Evolutionary conservation across 1,284 basidiomycete species (phyloP).

Genomic region (Neolentinus lepideus): DNA sequence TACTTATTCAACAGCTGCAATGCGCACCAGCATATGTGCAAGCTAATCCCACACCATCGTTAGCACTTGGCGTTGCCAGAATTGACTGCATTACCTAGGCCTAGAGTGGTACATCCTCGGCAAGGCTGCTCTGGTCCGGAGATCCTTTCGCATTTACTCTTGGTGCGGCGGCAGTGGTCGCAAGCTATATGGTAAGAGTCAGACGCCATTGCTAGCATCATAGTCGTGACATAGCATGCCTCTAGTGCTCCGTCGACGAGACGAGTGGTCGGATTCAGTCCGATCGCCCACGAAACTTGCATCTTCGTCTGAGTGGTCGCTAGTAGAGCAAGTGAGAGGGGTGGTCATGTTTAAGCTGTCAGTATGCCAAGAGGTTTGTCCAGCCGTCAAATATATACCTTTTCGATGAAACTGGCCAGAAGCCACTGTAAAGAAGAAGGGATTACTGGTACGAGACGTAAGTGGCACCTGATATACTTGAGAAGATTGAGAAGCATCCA

Average conservation of each 20-base stretch:
- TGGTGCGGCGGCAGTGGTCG: slow-evolving; percentile 76
- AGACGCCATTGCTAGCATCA: too few species aligned
- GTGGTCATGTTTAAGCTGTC: background rate
- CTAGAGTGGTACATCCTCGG: background rate
- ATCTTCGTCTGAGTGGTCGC: background rate
- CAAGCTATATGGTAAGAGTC: slow-evolving; percentile 53
- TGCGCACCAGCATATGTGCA: background rate
- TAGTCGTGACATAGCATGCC: background rate
- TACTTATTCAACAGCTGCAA: background rate
- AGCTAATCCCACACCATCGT: background rate
- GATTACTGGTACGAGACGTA: background rate
- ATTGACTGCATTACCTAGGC: background rate
- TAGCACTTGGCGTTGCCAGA: background rate
- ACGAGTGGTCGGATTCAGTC: background rate
- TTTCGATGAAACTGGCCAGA: background rate
- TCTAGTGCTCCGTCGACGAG: background rate
- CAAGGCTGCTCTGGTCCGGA: background rate
- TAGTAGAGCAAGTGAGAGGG: background rate
- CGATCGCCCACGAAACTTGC: background rate
- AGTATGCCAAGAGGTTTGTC: background rate
- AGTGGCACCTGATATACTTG: background rate
- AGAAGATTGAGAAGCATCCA: background rate
- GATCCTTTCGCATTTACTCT: slow-evolving; percentile 66
- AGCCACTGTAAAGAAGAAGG: background rate
- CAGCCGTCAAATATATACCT: background rate